Evolutionary conservation across 2,329 filamentous ascomycete species (phyloP), one percentile per base, ranked within the genome.

Genomic region (Pyrenochaeta sp.): DNA sequence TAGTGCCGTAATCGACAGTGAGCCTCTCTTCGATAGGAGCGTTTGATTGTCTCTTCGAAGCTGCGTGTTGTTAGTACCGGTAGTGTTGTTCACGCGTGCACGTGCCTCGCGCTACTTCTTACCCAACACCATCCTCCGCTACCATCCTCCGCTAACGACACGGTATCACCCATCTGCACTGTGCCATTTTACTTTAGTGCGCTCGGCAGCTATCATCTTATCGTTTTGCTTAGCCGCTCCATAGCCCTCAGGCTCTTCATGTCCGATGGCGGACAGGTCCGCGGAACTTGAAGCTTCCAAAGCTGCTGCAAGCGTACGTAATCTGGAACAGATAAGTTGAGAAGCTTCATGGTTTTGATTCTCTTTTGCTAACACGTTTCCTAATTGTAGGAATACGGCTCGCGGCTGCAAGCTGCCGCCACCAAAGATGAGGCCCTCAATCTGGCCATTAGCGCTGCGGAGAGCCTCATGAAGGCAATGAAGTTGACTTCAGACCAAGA

Each of bases 401-500:
- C 71, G 46, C 73, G 73, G 60, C 73, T 86, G 58, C 69, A 75
- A 47, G 65, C 69, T 48, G 75, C 82, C 24, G 65, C 68, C 17
- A 81, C 78, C 34, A 80, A 82, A 54, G 73, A 81, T 55, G 84
- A 85, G 57, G 90, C 90, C 29, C 78, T 96, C 41, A 76, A 85
- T 37, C 81, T 89, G 67, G 86, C 90, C 35, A 90, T 96, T 63
- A 77, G 80, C 53, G 89, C 88, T 4, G 88, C 86, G 15, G 90
- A 96, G 67, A 76, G 88, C 36, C 92, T 94, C 58, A 89, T 96
- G 84, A 82, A 83, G 61, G 89, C 89, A 2, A 76, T 89, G 39
- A 78, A 77, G 46, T 75, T 88, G 46, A 81, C 86, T 5, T 71
- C 76, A n/a, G 77, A 74, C 37, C 73, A 82, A n/a, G 68, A 72